A percentile compares a stretch with the other conserved stretches of the same genome.
Evolutionary conservation across 805 yeast species (phyloP).

Genomic region (Yarrowia sp.): DNA sequence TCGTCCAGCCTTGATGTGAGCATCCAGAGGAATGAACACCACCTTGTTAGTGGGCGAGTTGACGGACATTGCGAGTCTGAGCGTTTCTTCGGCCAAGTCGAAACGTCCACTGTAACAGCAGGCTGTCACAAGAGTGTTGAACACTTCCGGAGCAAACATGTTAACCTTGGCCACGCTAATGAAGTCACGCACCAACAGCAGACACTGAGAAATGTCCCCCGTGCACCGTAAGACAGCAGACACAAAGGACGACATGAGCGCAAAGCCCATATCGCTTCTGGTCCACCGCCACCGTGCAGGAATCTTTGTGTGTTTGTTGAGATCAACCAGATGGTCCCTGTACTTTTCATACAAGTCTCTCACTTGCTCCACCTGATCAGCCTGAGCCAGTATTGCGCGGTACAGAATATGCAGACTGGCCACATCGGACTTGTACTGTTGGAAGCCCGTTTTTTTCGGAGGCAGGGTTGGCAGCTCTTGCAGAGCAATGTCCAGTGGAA

Average conservation of each 20-base stretch:
- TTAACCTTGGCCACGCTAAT: background rate
- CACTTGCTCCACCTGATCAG: conserved; percentile 5
- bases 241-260: background rate
- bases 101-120: background rate
- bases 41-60: conserved; percentile 18
- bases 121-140: conserved; percentile 8
- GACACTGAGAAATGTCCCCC: conserved; percentile 9
- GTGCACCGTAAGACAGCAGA: background rate
- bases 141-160: conserved; percentile 20
- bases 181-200: background rate
- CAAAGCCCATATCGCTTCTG: background rate
- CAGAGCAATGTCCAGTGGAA: background rate
- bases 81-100: conserved; percentile 9
- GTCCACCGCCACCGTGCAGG: background rate
- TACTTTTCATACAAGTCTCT: background rate
- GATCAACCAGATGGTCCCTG: background rate
- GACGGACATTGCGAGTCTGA: background rate
- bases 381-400: background rate
- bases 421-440: background rate
- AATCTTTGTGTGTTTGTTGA: background rate
- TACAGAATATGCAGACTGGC: conserved; percentile 1
- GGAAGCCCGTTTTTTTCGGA: background rate
- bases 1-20: conserved; percentile 3
- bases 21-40: conserved; percentile 15
- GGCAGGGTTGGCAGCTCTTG: background rate